phyloP scores from a whole-genome alignment of 306 rosid species.

The Gastrolobium bilobum region DNA sequence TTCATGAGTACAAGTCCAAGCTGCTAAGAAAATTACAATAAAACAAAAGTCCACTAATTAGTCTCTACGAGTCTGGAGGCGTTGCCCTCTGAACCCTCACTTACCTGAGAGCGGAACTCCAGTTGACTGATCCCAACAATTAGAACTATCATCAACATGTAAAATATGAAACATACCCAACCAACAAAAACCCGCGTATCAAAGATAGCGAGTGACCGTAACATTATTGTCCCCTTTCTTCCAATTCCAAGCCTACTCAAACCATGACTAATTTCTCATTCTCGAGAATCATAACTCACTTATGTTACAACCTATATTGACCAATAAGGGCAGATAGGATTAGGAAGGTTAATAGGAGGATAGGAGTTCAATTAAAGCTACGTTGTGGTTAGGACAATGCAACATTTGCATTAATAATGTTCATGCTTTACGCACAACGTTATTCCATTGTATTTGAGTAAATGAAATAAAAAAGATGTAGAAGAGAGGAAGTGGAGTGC shows the following conservation, averaged over 20 bases:
- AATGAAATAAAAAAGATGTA: too few species aligned
- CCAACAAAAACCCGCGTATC: too few species aligned
- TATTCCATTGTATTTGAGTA: too few species aligned
- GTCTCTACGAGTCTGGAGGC: too few species aligned
- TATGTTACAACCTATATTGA: background rate
- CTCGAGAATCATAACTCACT: background rate
- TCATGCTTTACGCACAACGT: background rate
- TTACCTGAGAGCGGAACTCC: too few species aligned
- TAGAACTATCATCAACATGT: too few species aligned
- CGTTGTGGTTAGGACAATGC: background rate
- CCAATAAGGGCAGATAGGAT: background rate
- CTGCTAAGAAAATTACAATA: too few species aligned
- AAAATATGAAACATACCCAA: too few species aligned
- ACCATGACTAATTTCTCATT: background rate
- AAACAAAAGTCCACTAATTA: too few species aligned
- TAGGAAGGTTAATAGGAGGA: background rate
- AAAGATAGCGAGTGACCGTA: background rate
- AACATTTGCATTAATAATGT: background rate
- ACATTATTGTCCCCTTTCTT: background rate
- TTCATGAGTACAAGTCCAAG: too few species aligned
- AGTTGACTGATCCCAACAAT: too few species aligned
- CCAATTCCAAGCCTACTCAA: background rate
- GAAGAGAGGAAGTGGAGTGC: conserved; percentile 1
- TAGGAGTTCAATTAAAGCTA: background rate
- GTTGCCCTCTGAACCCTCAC: too few species aligned